These are phyloP conservation scores for Pleurotus citrinopileatus DNA, from an alignment of 768 basidiomycete genomes.

Conservation along the genomic window DNA sequence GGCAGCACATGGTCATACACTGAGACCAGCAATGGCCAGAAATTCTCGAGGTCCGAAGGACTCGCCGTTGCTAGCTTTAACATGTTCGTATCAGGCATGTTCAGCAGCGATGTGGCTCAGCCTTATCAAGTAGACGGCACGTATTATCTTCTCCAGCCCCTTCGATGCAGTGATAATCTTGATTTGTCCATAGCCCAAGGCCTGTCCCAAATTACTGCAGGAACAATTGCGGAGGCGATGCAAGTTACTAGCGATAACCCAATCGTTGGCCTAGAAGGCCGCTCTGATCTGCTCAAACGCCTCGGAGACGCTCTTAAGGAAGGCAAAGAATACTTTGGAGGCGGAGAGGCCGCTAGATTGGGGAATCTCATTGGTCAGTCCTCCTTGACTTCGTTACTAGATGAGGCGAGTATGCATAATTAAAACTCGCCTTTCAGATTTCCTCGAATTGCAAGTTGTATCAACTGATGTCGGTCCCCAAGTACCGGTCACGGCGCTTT, in stretches of 20 bases:
- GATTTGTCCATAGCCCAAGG: conserved; percentile 53
- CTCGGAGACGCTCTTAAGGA: conserved; percentile 69
- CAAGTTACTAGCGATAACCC: conserved; percentile 79
- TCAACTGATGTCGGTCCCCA: conserved; percentile 34
- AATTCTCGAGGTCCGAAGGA: conserved; percentile 72
- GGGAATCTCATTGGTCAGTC: conserved; percentile 75
- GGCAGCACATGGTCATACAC: conserved; percentile 79
- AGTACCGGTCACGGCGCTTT: conserved; percentile 74
- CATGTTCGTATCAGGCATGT: conserved; percentile 85
- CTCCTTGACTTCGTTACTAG: not conserved
- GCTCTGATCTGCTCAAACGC: conserved; percentile 71
- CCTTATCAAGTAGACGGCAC: conserved; percentile 79
- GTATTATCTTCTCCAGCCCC: conserved; percentile 20
- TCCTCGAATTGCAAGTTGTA: conserved; percentile 56
- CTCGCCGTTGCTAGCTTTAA: conserved; percentile 86
- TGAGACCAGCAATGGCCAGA: conserved; percentile 46
- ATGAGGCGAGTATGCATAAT: not conserved
- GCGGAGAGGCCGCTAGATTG: conserved; percentile 55
- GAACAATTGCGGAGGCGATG: conserved; percentile 63
- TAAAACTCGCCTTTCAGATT: conserved; percentile 44
- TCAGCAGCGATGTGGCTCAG: conserved; percentile 62
- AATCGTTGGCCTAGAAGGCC: conserved; percentile 89
- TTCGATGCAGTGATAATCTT: not conserved
- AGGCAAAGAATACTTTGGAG: conserved; percentile 69
- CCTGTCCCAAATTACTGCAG: conserved; percentile 58